Evolutionary conservation across 2,329 filamentous ascomycete genomes (phyloP), one percentile per base, ranked within the genome.

Genomic region (Pseudogymnoascus sp.): DNA sequence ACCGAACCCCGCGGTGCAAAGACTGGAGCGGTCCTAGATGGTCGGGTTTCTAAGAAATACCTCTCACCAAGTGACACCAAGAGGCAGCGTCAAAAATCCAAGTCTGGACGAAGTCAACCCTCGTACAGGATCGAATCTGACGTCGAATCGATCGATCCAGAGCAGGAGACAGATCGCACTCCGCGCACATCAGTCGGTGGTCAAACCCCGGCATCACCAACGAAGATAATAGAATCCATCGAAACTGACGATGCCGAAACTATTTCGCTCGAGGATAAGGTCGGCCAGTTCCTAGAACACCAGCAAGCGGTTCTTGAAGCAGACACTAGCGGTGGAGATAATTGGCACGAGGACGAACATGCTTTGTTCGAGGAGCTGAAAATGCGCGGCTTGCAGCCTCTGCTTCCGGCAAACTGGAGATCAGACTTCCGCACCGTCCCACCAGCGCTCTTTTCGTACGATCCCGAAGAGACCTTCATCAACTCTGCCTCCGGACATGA

Each of bases 401-500:
- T 74, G 31, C 53, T 75, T 16, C 72, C 72, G 8, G 14, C 28
- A 7, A 61, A 62, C 16, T 73, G 71, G 69, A 64, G 68, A 16
- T 65, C 68, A 22, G 70, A 74, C 61, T 73, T 75, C 38, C 64
- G 63, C n/a, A 72, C 71, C 5, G 68, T 71, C 24, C 72, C 72
- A 4, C 63, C 67, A 6, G 53, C 64, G 5, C 61, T 74, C 3
- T 75, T 73, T 64, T 66, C 68, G 6, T 35, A 62, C 12, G 65
- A 69, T n/a, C 40, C 53, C 10, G 63, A 69, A 8, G 66, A 68
- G 6, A 66, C 67, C 0, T 68, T 73, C 31, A 66, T 75, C 53
- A 72, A 71, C 16, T 64, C 66, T 35, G 69, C 70, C 37, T 67
- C 59, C 61, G 61, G 59, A 12, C 64, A 67, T 11, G 66, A 62